Evolutionary conservation across 2,329 filamentous ascomycete species (phyloP), one percentile per base, ranked within the genome.

Genomic region (Ceratocystis papillata): DNA sequence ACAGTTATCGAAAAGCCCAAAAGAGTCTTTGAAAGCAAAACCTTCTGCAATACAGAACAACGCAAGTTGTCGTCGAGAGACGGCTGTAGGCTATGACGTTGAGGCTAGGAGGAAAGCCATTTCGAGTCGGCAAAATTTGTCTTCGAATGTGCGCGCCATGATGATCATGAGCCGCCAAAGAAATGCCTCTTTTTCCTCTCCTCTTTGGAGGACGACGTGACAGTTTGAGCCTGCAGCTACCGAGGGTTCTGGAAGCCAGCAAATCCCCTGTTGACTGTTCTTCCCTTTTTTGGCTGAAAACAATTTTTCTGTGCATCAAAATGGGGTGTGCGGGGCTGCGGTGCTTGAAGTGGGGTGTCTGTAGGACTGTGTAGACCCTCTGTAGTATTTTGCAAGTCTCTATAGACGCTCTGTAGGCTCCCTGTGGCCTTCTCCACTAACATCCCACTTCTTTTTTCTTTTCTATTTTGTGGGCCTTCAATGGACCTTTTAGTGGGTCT

Each of bases 261-360:
- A 59, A 30, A 8, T 59, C n/a, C 28, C 8, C 17, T 33, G 28
- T n/a, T 53, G 22, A 30, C 55, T n/a, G 6, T 12, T 59, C 12
- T 6, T 33, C n/a, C 55, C 33, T 25, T 15, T 53, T 25, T 59
- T 59, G 30, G 28, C 28, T 59, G 55, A 3, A 30, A 17, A 37
- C 25, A 59, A 20, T 33, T 59, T 37, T 25, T 22, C 5, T 37
- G 30, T 30, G 28, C 22, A 17, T n/a, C 25, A 30, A 59, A 53
- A 25, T 20, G 8, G 55, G 55, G 55, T 5, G 55, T 59, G 55
- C 28, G 28, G 55, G 28, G 55, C n/a, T 10, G 17, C 55, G 2
- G 55, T 37, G 7, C 25, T 53, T 37, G 30, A n/a, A 28, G 28
- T 59, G 55, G 55, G 28, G 55, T 59, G 55, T 59, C 55, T 59